Conservation (phyloP, 371 early-diverging fungal species). For the Lichtheimia hyalospora region DNA sequence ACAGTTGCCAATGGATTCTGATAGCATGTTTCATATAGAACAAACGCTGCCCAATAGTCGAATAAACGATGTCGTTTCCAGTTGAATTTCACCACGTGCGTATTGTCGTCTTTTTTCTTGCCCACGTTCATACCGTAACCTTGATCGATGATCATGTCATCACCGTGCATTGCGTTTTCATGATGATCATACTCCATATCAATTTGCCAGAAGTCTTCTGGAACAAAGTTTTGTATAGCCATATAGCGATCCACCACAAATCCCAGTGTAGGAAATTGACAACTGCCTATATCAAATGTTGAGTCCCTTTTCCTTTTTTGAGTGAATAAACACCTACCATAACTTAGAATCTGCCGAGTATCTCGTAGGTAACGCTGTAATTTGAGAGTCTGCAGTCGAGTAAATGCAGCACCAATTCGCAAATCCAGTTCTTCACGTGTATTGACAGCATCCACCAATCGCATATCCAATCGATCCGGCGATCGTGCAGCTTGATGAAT, state of each 20-base stretch:
- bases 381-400: constrained; percentile 89
- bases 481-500: constrained; percentile 82
- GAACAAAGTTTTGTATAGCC: constrained; percentile 79
- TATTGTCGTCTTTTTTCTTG: constrained; percentile 8
- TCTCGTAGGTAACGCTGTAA: constrained; percentile 56
- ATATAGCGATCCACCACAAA: constrained; percentile 96
- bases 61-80: constrained; percentile 83
- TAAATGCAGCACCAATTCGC: constrained; percentile 96
- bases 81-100: constrained; percentile 58
- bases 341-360: constrained; percentile 74
- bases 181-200: constrained; percentile 52
- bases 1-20: constrained; percentile 64
- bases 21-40: constrained; percentile 76
- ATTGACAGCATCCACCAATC: constrained; percentile 89
- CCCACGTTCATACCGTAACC: not conserved
- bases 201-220: constrained; percentile 94
- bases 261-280: constrained; percentile 99
- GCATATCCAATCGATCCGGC: constrained; percentile 70
- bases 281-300: constrained; percentile 91
- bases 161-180: too few relatives aligned
- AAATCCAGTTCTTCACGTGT: constrained; percentile 96
- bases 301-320: not conserved
- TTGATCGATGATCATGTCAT: constrained; percentile 11
- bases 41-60: constrained; percentile 69
- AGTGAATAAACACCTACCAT: constrained; percentile 59